Evolutionary conservation across 2,329 filamentous ascomycete genomes (phyloP), one percentile per base, ranked within the genome.

Genomic region (Erysiphe neolycopersici): DNA sequence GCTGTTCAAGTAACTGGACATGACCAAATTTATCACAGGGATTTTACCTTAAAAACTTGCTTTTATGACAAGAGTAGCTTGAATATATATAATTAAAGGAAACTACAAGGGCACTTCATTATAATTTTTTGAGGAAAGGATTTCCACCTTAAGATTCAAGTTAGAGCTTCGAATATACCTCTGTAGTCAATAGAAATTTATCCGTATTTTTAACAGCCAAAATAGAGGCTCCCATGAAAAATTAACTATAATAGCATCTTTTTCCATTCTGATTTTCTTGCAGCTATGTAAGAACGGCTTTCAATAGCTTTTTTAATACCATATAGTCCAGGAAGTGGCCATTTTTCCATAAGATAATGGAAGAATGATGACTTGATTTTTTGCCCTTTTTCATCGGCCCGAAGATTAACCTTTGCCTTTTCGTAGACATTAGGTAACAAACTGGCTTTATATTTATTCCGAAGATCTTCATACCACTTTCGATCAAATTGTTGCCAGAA

Each of bases 351-450:
- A 17, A 43, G 18, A 14, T 35, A 1, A 11, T 26, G 12, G 5
- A 31, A 26, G 37, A 18, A 18, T 6, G 37, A 38, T 14, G 14
- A 18, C 17, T 19, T 31, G 2, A 16, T 17, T 29, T 31, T 14
- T n/a, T 22, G 17, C 11, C 16, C 36, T n/a, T n/a, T 44, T 14
- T 61, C 56, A 46, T 64, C 62, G 2, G 61, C 58, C 43, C 62
- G 61, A 19, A 66, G 60, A 48, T 67, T 64, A 32, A 76, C 69
- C 48, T 65, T 66, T 38, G 79, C 72, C 60, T 83, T 83, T 52
- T 81, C 73, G 59, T 73, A 79, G 5, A 82, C 74, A 39, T 62
- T 73, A 22, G 77, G 77, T 51, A 82, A 59, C 6, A 64, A 63
- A 0, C 61, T 62, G 12, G 76, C 78, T 41, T 64, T 56, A 58